Evolutionary conservation across 192 early-diverging fungal species (phyloP).

Genomic region (Coemansia umbellata): DNA sequence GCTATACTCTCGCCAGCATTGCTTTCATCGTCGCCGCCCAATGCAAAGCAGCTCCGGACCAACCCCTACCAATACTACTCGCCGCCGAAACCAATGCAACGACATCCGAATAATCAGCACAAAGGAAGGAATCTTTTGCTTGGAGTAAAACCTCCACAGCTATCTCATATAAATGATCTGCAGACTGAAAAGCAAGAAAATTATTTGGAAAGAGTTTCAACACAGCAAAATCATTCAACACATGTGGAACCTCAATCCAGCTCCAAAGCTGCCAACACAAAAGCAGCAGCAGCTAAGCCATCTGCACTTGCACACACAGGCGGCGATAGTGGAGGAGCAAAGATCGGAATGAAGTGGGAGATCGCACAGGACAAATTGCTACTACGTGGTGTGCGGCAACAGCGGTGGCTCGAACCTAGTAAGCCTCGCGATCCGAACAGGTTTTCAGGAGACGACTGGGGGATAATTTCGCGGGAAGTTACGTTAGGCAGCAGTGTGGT

Average conservation of each 20-base stretch:
- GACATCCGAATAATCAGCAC: neutral
- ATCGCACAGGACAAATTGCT: slow-evolving; percentile 44
- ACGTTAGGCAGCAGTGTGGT: slow-evolving; percentile 6
- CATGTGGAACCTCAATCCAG: neutral
- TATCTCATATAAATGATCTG: neutral
- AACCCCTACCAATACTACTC: slow-evolving; percentile 50
- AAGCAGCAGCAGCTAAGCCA: no score
- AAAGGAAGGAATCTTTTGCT: slow-evolving; percentile 33
- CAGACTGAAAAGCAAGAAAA: neutral
- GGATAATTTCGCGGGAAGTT: slow-evolving; percentile 16
- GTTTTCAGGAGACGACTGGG: slow-evolving; percentile 34
- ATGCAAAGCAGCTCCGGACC: slow-evolving; percentile 35
- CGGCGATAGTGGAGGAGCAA: neutral
- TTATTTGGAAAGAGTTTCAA: neutral
- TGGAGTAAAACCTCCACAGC: slow-evolving; percentile 1
- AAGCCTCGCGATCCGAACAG: slow-evolving; percentile 23
- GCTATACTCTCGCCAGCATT: slow-evolving; percentile 35
- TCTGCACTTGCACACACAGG: neutral
- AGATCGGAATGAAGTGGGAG: slow-evolving; percentile 23
- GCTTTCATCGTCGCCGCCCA: slow-evolving; percentile 48
- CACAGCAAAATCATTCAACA: neutral
- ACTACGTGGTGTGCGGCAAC: slow-evolving; percentile 30
- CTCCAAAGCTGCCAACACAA: no score
- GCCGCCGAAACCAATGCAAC: slow-evolving; percentile 30
- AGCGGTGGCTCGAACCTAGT: slow-evolving; percentile 18